A percentile compares a stretch with the other conserved stretches of the same genome.
Evolutionary conservation across 176 grass and related monocot genomes (phyloP).

Genomic region (Triticum urartu): DNA sequence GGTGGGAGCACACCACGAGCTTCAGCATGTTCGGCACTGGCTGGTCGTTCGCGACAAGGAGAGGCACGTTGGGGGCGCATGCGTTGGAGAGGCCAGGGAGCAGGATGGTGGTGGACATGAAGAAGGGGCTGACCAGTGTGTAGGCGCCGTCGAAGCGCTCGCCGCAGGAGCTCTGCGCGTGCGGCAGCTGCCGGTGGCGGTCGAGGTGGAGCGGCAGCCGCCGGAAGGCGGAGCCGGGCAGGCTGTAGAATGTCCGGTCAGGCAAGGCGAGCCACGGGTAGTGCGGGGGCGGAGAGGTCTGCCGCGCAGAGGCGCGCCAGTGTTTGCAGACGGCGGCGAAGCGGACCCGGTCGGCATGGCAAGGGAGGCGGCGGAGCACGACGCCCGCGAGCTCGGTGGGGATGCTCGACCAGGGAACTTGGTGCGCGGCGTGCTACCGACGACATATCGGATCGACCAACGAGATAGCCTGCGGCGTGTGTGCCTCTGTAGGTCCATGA

Average conservation of each 20-base stretch:
- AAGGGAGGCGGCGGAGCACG: neutral
- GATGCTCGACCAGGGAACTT: neutral
- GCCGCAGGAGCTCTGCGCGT: neutral
- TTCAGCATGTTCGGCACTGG: neutral
- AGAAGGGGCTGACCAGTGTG: neutral
- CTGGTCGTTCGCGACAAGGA: too few species aligned
- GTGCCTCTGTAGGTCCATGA: too few species aligned
- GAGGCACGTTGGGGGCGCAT: too few species aligned
- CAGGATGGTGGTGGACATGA: neutral
- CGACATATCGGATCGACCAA: neutral
- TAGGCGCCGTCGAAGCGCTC: neutral
- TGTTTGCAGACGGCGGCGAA: neutral
- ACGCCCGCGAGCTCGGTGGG: neutral
- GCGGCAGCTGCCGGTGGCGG: neutral
- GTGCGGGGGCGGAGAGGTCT: too few species aligned
- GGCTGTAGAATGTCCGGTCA: neutral
- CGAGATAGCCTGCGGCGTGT: too few species aligned
- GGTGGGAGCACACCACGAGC: neutral
- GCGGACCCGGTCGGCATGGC: neutral
- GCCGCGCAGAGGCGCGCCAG: neutral
- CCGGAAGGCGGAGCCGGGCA: neutral
- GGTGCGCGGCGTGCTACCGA: neutral
- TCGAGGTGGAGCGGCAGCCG: neutral
- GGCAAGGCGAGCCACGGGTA: neutral
- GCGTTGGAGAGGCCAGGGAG: neutral